Evolutionary conservation across 305 asterid species (phyloP), one percentile per base, ranked within the genome.

Genomic region (Fraxinus angustifolia): DNA sequence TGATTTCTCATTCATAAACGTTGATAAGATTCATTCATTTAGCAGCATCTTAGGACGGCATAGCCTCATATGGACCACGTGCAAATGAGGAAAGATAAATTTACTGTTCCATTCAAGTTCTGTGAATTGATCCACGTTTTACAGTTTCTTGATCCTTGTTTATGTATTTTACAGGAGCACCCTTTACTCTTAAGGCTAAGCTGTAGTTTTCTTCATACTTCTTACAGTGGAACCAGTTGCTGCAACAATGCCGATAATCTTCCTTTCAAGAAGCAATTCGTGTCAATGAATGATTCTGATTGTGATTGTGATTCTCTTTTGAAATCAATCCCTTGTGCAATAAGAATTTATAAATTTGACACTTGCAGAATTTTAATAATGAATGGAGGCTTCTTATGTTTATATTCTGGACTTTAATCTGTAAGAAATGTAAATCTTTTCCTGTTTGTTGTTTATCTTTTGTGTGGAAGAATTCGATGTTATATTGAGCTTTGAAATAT

Each of bases 281-380:
- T 79, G 78, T 85, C 89, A 0, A 88, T 93, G 92, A 94, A 92
- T 21, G 80, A 93, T 81, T 89, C 97, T 36, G 87, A 93, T 83
- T 75, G 91, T 42, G 85, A 33, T 58, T 94, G 97, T 82, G 93
- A 94, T 88, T 86, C 97, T 77, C 80, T 91, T 77, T 80, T 94
- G 40, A 90, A 91, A 86, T 90, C 98, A 12, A 82, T 94, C 77
- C 82, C 91, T 45, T 91, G 97, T n/a, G 85, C 97, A 78, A 97
- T 94, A 89, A 85, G 93, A 73, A 75, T 14, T 16, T 6, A 17
- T 23, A 40, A 42, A 14, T 7, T 17, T 73, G 45, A 7, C 45
- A 38, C 45, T 34, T 35, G 16, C 31, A 38, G 45, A 38, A 38
- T 38, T 36, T 36, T 36, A 36, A 7, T 36, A 36, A 36, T 36